Evolutionary conservation across 1,284 basidiomycete genomes (phyloP), one percentile per base, ranked within the genome.

Genomic region (Phaffia rhodozyma): DNA sequence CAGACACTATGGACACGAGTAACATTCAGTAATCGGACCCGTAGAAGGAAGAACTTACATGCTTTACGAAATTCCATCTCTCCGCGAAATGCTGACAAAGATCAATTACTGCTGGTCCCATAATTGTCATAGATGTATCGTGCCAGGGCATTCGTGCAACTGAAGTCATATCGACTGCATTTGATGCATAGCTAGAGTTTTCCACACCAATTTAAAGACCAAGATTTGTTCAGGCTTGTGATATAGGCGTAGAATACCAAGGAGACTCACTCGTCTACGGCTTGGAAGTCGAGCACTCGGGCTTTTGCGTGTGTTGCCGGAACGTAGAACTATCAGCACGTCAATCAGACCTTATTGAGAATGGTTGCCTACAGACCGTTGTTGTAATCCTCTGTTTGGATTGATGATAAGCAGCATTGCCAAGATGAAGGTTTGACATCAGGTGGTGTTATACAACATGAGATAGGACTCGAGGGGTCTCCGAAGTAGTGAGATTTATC

Each of bases 91-190:
- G 91, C 74, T 96, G 90, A 5, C 86, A 83, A 29, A 96, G 83
- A 72, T 97, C 92, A 59, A 96, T 80, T 1, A 93, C 90, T 9
- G 81, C 83, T 0, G 88, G 84, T 0, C 92, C 93, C 25, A 83
- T 79, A 23, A 96, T 75, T 3, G 89, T 91, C 84, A 91, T 86
- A 68, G 73, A 75, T 2, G 75, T 75, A 68, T 79, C 76, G 62
- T 78, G 77, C 77, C 77, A 77, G 0, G 77, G 70, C 70, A 70
- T 71, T 18, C 69, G 51, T 11, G 67, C 25, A 18, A 68, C 67
- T 52, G 66, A 60, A 48, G 67, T 55, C 23, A 67, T 65, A 34
- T 64, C 64, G 18, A 68, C 54, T 20, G 67, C 66, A 32, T 59
- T 57, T n/a, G 55, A 60, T 23, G 51, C 50, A 50, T 49, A 55